phyloP scores from a whole-genome alignment of 345 rosid species.

The Bruguiera gymnorhiza region DNA sequence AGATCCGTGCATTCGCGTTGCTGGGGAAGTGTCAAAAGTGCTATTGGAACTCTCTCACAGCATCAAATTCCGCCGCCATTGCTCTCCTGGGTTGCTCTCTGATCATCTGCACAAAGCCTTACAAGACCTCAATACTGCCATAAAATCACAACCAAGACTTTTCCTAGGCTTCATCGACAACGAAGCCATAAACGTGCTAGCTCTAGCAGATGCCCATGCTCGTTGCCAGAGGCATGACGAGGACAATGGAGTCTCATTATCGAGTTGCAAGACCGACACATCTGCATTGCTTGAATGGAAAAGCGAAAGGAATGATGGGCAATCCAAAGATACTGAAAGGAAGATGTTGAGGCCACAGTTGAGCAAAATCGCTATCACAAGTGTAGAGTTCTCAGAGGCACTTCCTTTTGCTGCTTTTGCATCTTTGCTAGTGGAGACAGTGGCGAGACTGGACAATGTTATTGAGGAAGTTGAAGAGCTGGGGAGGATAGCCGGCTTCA shows the following conservation, averaged over 20 bases:
- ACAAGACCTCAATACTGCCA: slow-evolving; percentile 32
- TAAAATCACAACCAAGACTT: no score
- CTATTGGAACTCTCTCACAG: slow-evolving; percentile 60
- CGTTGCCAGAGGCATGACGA: no score
- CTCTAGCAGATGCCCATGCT: no score
- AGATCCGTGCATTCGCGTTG: slow-evolving; percentile 67
- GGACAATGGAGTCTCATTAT: no score
- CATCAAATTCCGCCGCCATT: slow-evolving; percentile 55
- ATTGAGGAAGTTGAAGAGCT: slow-evolving; percentile 71
- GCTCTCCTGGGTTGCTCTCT: slow-evolving; percentile 55
- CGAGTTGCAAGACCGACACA: slow-evolving; percentile 58
- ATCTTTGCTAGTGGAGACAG: slow-evolving; percentile 64
- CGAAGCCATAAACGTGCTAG: no score
- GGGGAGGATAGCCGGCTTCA: no score
- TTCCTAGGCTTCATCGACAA: no score
- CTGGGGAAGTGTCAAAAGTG: slow-evolving; percentile 61
- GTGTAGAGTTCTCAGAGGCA: slow-evolving; percentile 77
- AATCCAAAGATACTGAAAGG: slow-evolving; percentile 35
- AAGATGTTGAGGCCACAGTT: slow-evolving; percentile 61
- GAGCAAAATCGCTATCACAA: slow-evolving; percentile 59
- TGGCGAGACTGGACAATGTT: slow-evolving; percentile 69
- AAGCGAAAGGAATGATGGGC: slow-evolving; percentile 30
- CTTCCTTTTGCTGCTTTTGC: slow-evolving; percentile 89
- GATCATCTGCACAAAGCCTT: slow-evolving; percentile 75
- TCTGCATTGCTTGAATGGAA: slow-evolving; percentile 63